These are phyloP conservation scores for Pythium diclinum DNA, from an alignment of 352 stramenopile genomes.

Conservation along the genomic window DNA sequence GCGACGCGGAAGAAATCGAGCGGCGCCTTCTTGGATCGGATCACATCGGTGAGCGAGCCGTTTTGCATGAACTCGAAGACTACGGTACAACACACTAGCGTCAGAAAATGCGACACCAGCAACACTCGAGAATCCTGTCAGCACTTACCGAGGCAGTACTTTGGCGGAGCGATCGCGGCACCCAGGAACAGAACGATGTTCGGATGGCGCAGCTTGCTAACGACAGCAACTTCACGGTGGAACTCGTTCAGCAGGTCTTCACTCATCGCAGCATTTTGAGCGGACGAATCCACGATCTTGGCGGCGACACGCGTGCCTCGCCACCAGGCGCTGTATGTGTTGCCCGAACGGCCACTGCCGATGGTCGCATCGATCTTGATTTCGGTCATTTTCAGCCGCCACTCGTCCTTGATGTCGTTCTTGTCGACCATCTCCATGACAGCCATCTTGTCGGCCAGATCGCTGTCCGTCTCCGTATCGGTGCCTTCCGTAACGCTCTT, in stretches of 20 bases:
- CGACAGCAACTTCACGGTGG: constrained; percentile 78
- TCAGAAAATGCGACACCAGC: background rate
- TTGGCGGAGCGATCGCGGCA: constrained; percentile 67
- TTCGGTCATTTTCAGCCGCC: constrained; percentile 71
- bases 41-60: constrained; percentile 81
- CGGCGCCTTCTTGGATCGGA: constrained; percentile 55
- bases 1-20: constrained; percentile 83
- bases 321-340: constrained; percentile 80
- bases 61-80: constrained; percentile 90
- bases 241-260: constrained; percentile 86
- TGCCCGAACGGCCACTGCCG: constrained; percentile 68
- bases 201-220: constrained; percentile 81
- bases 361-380: constrained; percentile 69
- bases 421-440: constrained; percentile 82
- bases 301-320: constrained; percentile 74
- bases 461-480: constrained; percentile 29
- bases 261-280: constrained; percentile 59
- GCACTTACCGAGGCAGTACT: constrained; percentile 75
- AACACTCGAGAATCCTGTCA: background rate
- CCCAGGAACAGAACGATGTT: constrained; percentile 88
- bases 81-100: constrained; percentile 15
- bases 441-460: constrained; percentile 63
- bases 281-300: constrained; percentile 76
- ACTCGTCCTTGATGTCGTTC: constrained; percentile 83
- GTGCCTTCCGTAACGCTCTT: constrained; percentile 15